Percentiles rank a stretch among this genome's conserved stretches.
Conservation (phyloP, 208 protist genomes). For the Willaertia magna region DNA sequence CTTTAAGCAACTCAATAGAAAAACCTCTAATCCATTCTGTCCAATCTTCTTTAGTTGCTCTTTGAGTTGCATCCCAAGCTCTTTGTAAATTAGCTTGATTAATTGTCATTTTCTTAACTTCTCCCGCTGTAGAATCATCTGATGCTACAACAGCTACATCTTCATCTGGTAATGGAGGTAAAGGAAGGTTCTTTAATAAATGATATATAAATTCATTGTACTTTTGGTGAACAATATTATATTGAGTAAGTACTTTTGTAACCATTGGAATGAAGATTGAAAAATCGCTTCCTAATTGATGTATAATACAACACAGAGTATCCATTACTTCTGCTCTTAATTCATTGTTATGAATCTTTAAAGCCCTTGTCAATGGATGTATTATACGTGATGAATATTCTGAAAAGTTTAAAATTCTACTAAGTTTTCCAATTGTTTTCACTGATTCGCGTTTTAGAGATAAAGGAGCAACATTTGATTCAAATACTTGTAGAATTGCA, state of each 20-base stretch:
- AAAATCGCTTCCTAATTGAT: conserved; percentile 55
- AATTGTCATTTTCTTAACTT: conserved; percentile 33
- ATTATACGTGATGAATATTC: conserved; percentile 55
- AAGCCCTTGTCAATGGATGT: conserved; percentile 45
- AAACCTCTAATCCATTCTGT: conserved; percentile 68
- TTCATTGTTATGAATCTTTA: conserved; percentile 24
- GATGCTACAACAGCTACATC: neutral
- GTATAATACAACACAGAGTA: conserved; percentile 49
- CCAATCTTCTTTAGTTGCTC: conserved; percentile 66
- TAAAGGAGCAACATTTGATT: neutral
- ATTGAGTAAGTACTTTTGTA: conserved; percentile 16
- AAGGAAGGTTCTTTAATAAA: neutral
- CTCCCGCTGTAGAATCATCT: neutral
- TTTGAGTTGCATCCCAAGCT: conserved; percentile 56
- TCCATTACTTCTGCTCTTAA: conserved; percentile 30
- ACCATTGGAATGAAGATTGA: conserved; percentile 66
- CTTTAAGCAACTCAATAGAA: conserved; percentile 53
- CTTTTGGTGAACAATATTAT: neutral
- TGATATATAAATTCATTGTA: conserved; percentile 12
- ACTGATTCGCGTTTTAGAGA: conserved; percentile 32
- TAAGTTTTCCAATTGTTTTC: conserved; percentile 39
- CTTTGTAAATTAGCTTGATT: conserved; percentile 47
- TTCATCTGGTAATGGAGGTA: neutral
- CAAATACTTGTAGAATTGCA: conserved; percentile 39
- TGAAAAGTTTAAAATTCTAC: conserved; percentile 31